phyloP scores from a whole-genome alignment of 2,329 filamentous ascomycete species.

The Nothopassalora personata region DNA sequence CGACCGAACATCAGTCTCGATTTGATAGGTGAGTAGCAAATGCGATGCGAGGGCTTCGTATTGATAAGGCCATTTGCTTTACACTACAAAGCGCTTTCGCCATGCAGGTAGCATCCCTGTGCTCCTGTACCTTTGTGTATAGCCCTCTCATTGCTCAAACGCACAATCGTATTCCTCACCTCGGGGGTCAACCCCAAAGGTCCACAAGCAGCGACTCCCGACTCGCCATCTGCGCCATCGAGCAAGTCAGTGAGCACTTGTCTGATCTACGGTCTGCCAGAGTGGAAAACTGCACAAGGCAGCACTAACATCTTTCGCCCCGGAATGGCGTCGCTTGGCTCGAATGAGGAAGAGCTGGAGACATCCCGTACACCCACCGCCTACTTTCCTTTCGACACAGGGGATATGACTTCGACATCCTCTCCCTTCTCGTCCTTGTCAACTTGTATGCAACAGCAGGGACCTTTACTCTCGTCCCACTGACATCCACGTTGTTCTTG shows the following conservation, averaged over 20 bases:
- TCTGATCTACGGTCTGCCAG: slow-evolving; percentile 21
- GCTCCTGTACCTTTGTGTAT: slow-evolving; percentile 26
- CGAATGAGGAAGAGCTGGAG: not conserved
- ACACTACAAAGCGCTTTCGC: not conserved
- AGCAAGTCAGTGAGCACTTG: slow-evolving; percentile 18
- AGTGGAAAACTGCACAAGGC: slow-evolving; percentile 21
- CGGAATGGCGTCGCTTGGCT: not conserved
- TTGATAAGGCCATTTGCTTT: too few species aligned
- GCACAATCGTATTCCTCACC: slow-evolving; percentile 19
- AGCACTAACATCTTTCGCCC: slow-evolving; percentile 7
- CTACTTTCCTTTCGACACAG: slow-evolving; percentile 2
- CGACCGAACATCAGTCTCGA: not conserved
- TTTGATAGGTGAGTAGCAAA: not conserved
- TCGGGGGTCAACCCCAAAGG: slow-evolving; percentile 19
- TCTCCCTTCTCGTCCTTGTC: slow-evolving; percentile 11
- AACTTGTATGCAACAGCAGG: slow-evolving; percentile 21
- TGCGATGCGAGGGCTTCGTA: not conserved
- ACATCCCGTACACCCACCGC: not conserved
- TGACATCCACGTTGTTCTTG: slow-evolving; percentile 33
- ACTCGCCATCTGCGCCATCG: slow-evolving; percentile 23
- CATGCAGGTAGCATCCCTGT: slow-evolving; percentile 18
- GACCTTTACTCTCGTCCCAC: slow-evolving; percentile 24
- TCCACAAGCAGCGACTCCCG: slow-evolving; percentile 23
- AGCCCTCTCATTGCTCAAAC: slow-evolving; percentile 20
- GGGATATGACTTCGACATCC: slow-evolving; percentile 7